Conservation (phyloP, 208 protist species). For the Porcisia hertigi region DNA sequence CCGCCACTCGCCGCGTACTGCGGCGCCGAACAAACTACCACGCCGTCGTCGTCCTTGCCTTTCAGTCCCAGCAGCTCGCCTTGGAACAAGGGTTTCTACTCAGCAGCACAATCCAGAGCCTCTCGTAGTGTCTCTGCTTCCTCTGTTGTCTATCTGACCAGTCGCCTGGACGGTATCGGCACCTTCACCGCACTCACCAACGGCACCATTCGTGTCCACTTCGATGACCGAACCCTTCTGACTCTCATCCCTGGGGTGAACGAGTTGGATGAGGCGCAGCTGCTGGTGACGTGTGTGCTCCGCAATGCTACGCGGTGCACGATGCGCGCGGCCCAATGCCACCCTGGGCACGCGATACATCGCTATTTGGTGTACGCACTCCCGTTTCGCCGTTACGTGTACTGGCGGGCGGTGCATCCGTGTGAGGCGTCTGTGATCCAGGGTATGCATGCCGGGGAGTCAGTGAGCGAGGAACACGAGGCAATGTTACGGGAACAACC, state of each 20-base stretch:
- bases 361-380: conserved; percentile 72
- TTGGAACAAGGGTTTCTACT: not conserved
- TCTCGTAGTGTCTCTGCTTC: conserved; percentile 1
- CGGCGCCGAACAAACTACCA: not conserved
- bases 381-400: conserved; percentile 69
- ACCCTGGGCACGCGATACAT: conserved; percentile 43
- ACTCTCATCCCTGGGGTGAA: conserved; percentile 65
- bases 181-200: conserved; percentile 83
- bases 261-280: conserved; percentile 54
- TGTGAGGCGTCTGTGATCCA: not conserved
- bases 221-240: conserved; percentile 82
- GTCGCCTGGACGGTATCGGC: conserved; percentile 70
- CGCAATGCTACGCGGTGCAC: conserved; percentile 68
- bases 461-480: not conserved
- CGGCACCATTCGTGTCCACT: conserved; percentile 73
- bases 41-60: not conserved
- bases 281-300: conserved; percentile 62
- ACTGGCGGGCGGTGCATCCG: conserved; percentile 22
- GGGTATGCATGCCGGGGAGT: not conserved
- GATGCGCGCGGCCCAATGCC: conserved; percentile 63
- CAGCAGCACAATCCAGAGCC: not conserved
- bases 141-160: conserved; percentile 61
- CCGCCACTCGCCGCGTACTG: not conserved
- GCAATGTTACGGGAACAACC: not conserved
- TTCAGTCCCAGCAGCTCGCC: not conserved